These are phyloP conservation scores for Plasmopara viticola DNA, from an alignment of 352 stramenopile species.

Conservation along the genomic window DNA sequence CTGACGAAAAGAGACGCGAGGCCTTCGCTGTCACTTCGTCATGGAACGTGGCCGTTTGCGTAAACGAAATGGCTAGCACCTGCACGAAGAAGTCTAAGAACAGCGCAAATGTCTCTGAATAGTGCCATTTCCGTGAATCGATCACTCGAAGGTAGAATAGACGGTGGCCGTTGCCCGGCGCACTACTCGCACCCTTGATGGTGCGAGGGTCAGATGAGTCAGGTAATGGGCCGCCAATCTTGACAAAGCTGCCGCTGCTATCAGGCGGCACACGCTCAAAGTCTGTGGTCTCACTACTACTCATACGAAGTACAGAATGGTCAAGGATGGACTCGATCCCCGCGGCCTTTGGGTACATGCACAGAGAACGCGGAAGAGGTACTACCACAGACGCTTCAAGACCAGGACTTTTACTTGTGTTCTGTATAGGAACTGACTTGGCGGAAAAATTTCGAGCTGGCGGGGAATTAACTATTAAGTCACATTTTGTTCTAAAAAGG, in stretches of 20 bases:
- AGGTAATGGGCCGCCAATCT: conserved; percentile 70
- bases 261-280: conserved; percentile 53
- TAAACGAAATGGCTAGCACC: conserved; percentile 75
- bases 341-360: conserved; percentile 24
- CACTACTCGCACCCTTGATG: conserved; percentile 42
- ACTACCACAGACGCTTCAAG: background rate
- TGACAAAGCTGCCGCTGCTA: conserved; percentile 52
- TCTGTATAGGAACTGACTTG: conserved; percentile 27
- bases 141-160: conserved; percentile 81
- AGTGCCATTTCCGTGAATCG: conserved; percentile 87
- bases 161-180: conserved; percentile 44
- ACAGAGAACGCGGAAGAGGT: conserved; percentile 7
- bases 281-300: conserved; percentile 35
- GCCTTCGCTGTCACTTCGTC: conserved; percentile 57
- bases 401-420: conserved; percentile 9
- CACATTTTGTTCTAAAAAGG: conserved; percentile 6
- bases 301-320: conserved; percentile 28
- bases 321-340: conserved; percentile 21
- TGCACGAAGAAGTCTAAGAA: conserved; percentile 86
- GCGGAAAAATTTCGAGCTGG: conserved; percentile 4
- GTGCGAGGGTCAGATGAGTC: conserved; percentile 64
- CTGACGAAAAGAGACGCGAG: conserved; percentile 68
- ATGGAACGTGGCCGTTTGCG: conserved; percentile 48
- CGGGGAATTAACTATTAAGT: conserved; percentile 7
- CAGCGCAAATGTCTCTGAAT: conserved; percentile 77